Evolutionary conservation across 2,329 filamentous ascomycete species (phyloP).

Genomic region (Colletotrichum sp.): DNA sequence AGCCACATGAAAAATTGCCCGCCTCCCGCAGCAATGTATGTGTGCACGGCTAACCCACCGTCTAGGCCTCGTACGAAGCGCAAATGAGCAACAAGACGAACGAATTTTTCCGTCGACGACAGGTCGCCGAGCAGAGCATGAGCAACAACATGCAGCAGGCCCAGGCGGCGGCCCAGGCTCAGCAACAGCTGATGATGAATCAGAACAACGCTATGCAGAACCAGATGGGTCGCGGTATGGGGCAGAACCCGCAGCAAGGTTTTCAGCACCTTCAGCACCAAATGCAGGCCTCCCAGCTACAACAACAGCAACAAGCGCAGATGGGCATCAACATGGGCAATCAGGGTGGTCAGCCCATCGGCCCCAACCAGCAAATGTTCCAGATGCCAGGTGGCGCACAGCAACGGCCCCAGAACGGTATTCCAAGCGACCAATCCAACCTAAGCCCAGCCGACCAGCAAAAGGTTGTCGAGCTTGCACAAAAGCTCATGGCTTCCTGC

Average conservation of each 20-base stretch:
- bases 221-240: conserved; percentile 56
- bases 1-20: neutral
- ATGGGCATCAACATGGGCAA: conserved; percentile 47
- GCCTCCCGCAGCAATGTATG: conserved; percentile 13
- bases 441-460: conserved; percentile 48
- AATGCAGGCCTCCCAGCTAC: conserved; percentile 60
- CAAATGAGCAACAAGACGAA: conserved; percentile 48
- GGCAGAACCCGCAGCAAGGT: conserved; percentile 54
- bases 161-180: conserved; percentile 42
- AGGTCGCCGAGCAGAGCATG: conserved; percentile 53
- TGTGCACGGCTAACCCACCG: neutral
- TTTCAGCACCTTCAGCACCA: conserved; percentile 65
- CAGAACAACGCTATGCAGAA: conserved; percentile 51
- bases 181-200: conserved; percentile 56
- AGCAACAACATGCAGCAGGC: conserved; percentile 57
- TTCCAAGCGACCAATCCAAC: conserved; percentile 39
- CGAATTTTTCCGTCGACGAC: conserved; percentile 56
- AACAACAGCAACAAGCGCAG: conserved; percentile 44
- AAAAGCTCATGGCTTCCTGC: conserved; percentile 41
- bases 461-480: conserved; percentile 50
- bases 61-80: conserved; percentile 55
- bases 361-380: conserved; percentile 42
- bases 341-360: conserved; percentile 39
- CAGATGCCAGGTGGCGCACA: conserved; percentile 39
- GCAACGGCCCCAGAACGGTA: conserved; percentile 30